Evolutionary conservation across 176 grass and related monocot genomes (phyloP).

Genomic region (Carex littledalei): DNA sequence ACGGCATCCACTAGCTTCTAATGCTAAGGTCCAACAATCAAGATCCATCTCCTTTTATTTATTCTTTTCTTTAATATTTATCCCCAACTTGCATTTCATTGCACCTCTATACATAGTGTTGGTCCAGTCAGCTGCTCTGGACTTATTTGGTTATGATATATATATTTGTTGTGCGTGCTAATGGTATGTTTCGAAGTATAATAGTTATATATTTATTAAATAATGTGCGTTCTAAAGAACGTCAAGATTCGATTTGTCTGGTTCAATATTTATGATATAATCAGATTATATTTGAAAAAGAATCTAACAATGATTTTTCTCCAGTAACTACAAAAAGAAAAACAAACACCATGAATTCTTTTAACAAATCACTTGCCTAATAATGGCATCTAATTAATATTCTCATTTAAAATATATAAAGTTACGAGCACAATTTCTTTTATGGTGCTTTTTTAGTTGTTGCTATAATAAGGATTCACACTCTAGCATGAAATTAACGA

Average conservation of each 20-base stretch:
- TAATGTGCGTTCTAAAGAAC: not conserved
- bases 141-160: not conserved
- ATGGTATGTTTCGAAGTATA: not conserved
- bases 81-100: not conserved
- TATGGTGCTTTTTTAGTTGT: not conserved
- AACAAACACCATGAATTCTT: not conserved
- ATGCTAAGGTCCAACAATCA: not conserved
- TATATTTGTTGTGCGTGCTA: not conserved
- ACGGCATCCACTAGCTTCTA: conserved; percentile 11
- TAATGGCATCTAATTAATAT: not conserved
- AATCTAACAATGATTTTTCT: not conserved
- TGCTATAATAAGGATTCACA: not conserved
- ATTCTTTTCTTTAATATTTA: not conserved
- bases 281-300: not conserved
- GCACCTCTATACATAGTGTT: not conserved
- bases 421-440: not conserved
- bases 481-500: not conserved
- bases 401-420: not conserved
- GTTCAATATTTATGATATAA: not conserved
- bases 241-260: not conserved
- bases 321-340: not conserved
- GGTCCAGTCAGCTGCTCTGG: not conserved
- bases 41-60: not conserved
- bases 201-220: not conserved
- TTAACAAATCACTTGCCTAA: not conserved